phyloP scores from a whole-genome alignment of 441 rosid genomes.

The Bocquillonia castaneifolia region DNA sequence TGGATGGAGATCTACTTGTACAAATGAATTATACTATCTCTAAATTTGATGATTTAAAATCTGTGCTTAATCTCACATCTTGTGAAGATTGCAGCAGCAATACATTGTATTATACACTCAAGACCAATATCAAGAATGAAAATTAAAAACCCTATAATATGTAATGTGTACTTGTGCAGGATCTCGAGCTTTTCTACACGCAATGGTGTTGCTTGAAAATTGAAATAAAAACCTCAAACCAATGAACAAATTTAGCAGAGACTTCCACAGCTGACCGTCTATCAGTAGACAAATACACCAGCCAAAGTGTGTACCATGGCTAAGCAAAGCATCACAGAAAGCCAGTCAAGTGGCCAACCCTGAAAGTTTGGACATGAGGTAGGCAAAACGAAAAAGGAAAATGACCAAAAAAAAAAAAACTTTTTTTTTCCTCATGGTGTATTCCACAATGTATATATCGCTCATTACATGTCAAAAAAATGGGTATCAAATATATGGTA shows the following conservation, averaged over 20 bases:
- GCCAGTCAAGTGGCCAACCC: background rate
- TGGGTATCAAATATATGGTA: conserved; percentile 28
- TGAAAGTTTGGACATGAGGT: background rate
- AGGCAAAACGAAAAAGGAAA: background rate
- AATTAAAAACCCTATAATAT: too few species aligned
- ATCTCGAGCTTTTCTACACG: background rate
- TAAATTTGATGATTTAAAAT: too few species aligned
- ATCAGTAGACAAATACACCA: background rate
- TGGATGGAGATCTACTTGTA: too few species aligned
- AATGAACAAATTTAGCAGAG: background rate
- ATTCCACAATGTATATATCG: conserved; percentile 23
- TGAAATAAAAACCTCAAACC: background rate
- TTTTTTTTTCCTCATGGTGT: conserved; percentile 15
- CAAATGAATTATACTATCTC: too few species aligned
- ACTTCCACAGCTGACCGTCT: background rate
- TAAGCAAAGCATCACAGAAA: background rate
- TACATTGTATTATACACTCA: too few species aligned
- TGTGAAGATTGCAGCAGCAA: too few species aligned
- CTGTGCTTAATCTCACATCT: too few species aligned
- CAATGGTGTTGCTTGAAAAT: too few species aligned
- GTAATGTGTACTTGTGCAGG: background rate
- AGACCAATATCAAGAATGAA: too few species aligned
- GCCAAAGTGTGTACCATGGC: background rate
- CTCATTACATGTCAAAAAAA: conserved; percentile 26
- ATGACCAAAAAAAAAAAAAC: conserved; percentile 3